phyloP scores from a whole-genome alignment of 306 rosid genomes.

The Cyamopsis tetragonoloba region DNA sequence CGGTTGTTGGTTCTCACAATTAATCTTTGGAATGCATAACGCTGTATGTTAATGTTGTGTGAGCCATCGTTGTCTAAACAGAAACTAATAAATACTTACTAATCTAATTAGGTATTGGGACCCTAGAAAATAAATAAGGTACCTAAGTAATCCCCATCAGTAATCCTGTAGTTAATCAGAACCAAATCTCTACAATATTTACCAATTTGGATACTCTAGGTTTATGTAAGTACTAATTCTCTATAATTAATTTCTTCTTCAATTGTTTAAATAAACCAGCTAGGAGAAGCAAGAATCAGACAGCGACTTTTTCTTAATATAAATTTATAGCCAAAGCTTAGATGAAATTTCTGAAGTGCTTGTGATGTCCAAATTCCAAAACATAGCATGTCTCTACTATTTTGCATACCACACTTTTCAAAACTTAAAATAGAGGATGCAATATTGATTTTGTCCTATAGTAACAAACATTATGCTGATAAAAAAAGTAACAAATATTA shows the following conservation, averaged over 20 bases:
- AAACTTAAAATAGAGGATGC: not conserved
- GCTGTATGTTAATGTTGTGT: not conserved
- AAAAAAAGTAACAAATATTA: not conserved
- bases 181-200: not conserved
- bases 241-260: not conserved
- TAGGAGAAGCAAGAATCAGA: not conserved
- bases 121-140: not conserved
- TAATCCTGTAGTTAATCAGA: not conserved
- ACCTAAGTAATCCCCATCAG: not conserved
- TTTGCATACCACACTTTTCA: not conserved
- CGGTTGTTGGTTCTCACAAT: not conserved
- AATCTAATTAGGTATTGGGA: not conserved
- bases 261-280: not conserved
- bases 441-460: not conserved
- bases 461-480: not conserved
- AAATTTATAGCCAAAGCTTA: not conserved
- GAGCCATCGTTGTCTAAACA: not conserved
- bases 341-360: not conserved
- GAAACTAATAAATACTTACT: slow-evolving; percentile 6
- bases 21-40: not conserved
- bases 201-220: not conserved
- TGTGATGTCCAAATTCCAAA: too few species aligned
- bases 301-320: not conserved
- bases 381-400: too few species aligned
- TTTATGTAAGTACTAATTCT: not conserved